A percentile compares a stretch with the other conserved stretches of the same genome.
Conservation (phyloP, 1,284 basidiomycete species). For the Ceratobasidium sp. region DNA sequence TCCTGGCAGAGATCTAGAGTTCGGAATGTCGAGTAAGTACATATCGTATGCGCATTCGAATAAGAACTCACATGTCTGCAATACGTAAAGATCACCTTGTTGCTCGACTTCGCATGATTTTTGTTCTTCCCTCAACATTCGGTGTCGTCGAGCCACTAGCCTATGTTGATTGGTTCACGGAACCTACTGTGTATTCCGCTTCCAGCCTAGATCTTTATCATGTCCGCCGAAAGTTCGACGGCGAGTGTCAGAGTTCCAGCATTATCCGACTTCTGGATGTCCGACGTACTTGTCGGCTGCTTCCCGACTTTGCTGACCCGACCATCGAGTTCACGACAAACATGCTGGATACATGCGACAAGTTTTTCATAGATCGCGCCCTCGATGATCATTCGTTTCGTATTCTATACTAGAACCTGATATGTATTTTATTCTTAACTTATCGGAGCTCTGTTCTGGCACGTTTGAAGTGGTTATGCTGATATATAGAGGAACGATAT, state of each 20-base stretch:
- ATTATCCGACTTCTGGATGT: background rate
- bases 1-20: background rate
- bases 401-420: background rate
- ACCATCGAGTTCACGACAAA: background rate
- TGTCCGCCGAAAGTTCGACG: background rate
- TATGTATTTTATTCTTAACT: too few species aligned
- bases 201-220: background rate
- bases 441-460: too few species aligned
- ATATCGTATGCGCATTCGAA: background rate
- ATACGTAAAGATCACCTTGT: slow-evolving; percentile 8
- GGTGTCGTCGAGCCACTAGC: background rate
- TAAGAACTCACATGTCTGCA: background rate
- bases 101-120: background rate
- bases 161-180: background rate
- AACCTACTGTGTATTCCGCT: background rate
- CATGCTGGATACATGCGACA: background rate
- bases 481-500: too few species aligned
- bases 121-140: background rate
- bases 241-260: background rate
- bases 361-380: background rate
- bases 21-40: slow-evolving; percentile 11
- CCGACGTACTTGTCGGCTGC: background rate
- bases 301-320: background rate
- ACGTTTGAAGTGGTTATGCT: too few species aligned
- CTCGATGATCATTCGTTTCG: slow-evolving; percentile 2